A percentile compares a stretch with the other conserved stretches of the same genome.
phyloP scores from a whole-genome alignment of 176 grass and related monocot species.

The Puya raimondii region DNA sequence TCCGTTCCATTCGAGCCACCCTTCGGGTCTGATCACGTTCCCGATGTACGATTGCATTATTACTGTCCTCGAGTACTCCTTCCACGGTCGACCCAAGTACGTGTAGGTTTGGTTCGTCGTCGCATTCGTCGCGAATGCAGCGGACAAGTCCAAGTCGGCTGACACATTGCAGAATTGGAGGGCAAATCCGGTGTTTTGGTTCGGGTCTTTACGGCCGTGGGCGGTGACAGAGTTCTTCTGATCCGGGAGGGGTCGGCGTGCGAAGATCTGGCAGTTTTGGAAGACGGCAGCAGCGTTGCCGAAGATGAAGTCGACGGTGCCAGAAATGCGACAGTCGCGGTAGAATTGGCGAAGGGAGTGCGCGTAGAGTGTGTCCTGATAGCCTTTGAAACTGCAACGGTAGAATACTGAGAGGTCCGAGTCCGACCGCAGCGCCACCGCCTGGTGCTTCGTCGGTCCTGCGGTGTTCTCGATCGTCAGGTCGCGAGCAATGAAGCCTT shows the following conservation, averaged over 20 bases:
- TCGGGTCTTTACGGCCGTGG: constrained; percentile 43
- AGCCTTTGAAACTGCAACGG: constrained; percentile 58
- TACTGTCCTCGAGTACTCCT: constrained; percentile 36
- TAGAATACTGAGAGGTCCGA: constrained; percentile 81
- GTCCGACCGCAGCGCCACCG: constrained; percentile 65
- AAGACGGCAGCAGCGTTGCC: constrained; percentile 77
- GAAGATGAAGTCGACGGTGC: constrained; percentile 88
- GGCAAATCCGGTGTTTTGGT: constrained; percentile 62
- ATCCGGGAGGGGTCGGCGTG: constrained; percentile 21
- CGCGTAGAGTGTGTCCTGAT: constrained; percentile 96
- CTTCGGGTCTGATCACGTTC: constrained; percentile 32
- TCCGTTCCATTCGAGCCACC: constrained; percentile 56
- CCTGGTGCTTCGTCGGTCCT: constrained; percentile 57
- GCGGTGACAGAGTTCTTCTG: constrained; percentile 79
- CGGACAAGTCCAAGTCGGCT: constrained; percentile 36
- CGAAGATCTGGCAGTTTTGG: constrained; percentile 39
- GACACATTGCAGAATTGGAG: constrained; percentile 73
- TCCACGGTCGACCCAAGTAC: constrained; percentile 67
- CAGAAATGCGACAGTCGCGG: constrained; percentile 50
- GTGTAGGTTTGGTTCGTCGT: constrained; percentile 5
- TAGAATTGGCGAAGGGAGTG: constrained; percentile 88
- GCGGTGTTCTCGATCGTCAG: constrained; percentile 80
- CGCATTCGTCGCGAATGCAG: not conserved
- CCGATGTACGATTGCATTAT: constrained; percentile 61
- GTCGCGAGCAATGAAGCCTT: constrained; percentile 65